A percentile compares a stretch with the other conserved stretches of the same genome.
Conservation (phyloP, 2,329 filamentous ascomycete genomes). For the Pseudocercospora macadamiae region DNA sequence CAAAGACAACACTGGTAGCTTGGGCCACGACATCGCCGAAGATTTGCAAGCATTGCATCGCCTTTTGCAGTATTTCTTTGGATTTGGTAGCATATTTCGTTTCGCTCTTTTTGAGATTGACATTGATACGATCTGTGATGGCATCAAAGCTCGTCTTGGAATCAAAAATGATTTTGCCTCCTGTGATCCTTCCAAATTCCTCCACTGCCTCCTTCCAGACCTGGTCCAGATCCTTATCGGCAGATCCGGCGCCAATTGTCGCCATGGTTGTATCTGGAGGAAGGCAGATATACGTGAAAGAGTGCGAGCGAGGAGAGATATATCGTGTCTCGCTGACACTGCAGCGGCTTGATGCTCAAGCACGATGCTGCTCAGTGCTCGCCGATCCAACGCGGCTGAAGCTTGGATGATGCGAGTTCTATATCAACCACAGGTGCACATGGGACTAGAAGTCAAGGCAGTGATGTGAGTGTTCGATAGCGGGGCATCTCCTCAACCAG, state of each 20-base stretch:
- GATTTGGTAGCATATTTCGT: not conserved
- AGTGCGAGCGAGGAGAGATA: not conserved
- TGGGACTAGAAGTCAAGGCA: too few species aligned
- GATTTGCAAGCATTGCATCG: conserved; percentile 2
- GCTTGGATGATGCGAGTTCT: not conserved
- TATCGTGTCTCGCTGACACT: not conserved
- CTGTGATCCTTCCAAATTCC: not conserved
- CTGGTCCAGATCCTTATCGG: not conserved
- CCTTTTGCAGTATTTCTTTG: conserved; percentile 11
- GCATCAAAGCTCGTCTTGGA: not conserved
- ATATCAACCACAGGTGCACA: too few species aligned
- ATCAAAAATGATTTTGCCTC: not conserved
- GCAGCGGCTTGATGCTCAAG: not conserved
- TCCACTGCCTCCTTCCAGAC: not conserved
- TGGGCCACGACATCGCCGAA: conserved; percentile 10
- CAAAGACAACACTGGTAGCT: conserved; percentile 15
- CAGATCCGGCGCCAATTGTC: not conserved
- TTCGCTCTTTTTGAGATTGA: not conserved
- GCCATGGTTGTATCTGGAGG: not conserved
- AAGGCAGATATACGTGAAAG: not conserved
- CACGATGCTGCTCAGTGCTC: not conserved
- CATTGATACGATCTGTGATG: not conserved
- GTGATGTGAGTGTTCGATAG: too few species aligned
- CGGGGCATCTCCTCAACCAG: too few species aligned
- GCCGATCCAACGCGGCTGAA: not conserved